A percentile compares a stretch with the other conserved stretches of the same genome.
phyloP scores from a whole-genome alignment of 1,284 basidiomycete species.

The Tremellales sp. region DNA sequence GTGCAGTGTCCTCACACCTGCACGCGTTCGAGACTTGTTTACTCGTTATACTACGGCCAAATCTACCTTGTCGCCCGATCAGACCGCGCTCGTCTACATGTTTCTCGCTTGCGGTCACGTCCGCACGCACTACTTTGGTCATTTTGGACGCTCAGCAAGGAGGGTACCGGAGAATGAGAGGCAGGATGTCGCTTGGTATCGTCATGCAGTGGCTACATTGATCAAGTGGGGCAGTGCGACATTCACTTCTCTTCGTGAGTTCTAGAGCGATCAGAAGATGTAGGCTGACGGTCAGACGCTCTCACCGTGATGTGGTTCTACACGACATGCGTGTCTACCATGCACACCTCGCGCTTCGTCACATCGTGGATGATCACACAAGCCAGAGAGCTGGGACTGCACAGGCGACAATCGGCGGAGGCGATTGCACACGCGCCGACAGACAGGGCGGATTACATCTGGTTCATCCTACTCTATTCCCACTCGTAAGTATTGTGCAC shows the following conservation, averaged over 20 bases:
- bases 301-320: background rate
- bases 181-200: background rate
- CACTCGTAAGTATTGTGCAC: background rate
- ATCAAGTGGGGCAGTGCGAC: background rate
- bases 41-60: background rate
- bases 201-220: background rate
- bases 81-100: background rate
- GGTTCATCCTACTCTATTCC: background rate
- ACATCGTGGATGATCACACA: background rate
- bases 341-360: background rate
- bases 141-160: background rate
- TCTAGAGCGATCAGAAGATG: too few relatives aligned
- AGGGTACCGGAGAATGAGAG: background rate
- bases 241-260: background rate
- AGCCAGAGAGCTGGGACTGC: background rate
- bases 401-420: background rate
- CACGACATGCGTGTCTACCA: background rate
- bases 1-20: background rate
- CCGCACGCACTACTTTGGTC: background rate
- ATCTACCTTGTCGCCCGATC: background rate
- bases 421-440: background rate
- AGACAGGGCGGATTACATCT: background rate
- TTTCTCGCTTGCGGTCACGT: background rate
- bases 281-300: background rate
- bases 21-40: background rate